Evolutionary conservation across 1,284 basidiomycete genomes (phyloP).

Genomic region (Schizophyllum commune): DNA sequence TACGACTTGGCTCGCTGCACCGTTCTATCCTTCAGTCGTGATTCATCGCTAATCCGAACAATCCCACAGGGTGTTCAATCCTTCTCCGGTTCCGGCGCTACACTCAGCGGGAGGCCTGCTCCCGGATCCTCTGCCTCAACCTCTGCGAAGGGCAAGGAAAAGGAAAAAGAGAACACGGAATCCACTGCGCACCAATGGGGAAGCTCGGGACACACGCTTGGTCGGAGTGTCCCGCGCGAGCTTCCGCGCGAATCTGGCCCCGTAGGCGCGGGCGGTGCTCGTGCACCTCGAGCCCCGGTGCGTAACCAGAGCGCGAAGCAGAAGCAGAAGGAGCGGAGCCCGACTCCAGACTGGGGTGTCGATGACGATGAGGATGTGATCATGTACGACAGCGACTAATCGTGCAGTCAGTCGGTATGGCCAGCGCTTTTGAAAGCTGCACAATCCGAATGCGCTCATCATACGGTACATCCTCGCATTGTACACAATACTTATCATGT

Average conservation of each 20-base stretch:
- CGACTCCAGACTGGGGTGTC: constrained; percentile 70
- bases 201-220: constrained; percentile 46
- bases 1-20: background rate
- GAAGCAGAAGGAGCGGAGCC: constrained; percentile 42
- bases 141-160: constrained; percentile 47
- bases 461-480: too few species aligned
- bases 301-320: constrained; percentile 21
- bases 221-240: constrained; percentile 29
- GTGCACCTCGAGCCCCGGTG: constrained; percentile 36
- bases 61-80: constrained; percentile 6
- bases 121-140: constrained; percentile 14
- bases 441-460: too few species aligned
- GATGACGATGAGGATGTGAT: constrained; percentile 69
- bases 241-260: constrained; percentile 19
- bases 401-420: too few species aligned
- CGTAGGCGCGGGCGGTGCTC: constrained; percentile 46
- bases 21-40: background rate
- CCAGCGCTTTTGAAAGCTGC: too few species aligned
- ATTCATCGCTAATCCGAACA: background rate
- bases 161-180: constrained; percentile 28
- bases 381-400: constrained; percentile 65
- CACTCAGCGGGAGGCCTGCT: constrained; percentile 39
- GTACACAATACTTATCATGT: too few species aligned
- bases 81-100: constrained; percentile 47
- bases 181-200: constrained; percentile 39